Conservation (phyloP, 2,329 filamentous ascomycete genomes). For the Lithohypha guttulata region DNA sequence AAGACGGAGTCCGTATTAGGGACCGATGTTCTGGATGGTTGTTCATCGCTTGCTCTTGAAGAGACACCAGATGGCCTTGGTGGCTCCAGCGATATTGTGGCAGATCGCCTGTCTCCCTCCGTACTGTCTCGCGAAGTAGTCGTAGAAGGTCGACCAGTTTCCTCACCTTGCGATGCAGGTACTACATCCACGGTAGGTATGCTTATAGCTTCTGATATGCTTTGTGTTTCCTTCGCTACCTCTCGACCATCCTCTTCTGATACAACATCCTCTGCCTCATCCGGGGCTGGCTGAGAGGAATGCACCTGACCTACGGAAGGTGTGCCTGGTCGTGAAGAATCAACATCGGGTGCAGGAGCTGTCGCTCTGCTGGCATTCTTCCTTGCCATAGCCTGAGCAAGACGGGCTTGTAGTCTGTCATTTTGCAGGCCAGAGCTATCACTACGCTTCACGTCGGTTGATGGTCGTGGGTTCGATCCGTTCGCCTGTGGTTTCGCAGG, state of each 20-base stretch:
- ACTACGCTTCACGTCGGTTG: conserved; percentile 45
- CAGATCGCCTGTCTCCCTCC: conserved; percentile 12
- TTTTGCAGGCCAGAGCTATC: conserved; percentile 58
- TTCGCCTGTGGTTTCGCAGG: conserved; percentile 19
- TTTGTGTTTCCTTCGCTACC: conserved; percentile 14
- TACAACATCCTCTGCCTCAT: background rate
- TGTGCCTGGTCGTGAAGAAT: conserved; percentile 43
- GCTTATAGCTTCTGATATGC: background rate
- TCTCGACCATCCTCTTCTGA: background rate
- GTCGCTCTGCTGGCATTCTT: conserved; percentile 45
- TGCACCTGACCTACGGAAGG: conserved; percentile 30
- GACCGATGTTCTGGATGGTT: conserved; percentile 18
- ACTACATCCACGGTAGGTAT: background rate
- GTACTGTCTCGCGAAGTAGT: conserved; percentile 23
- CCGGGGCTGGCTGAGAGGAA: conserved; percentile 24
- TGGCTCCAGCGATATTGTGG: conserved; percentile 2
- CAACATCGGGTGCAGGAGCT: conserved; percentile 39
- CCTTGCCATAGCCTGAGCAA: conserved; percentile 76
- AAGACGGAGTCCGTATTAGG: conserved; percentile 20
- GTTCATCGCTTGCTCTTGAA: conserved; percentile 26
- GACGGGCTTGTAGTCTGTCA: conserved; percentile 76
- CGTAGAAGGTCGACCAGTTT: conserved; percentile 22
- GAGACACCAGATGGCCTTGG: conserved; percentile 10
- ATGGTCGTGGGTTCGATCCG: conserved; percentile 22
- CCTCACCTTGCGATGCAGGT: background rate